A percentile compares a stretch with the other conserved stretches of the same genome.
phyloP scores from a whole-genome alignment of 139 green algal species.

The Astrephomene gubernaculifera region DNA sequence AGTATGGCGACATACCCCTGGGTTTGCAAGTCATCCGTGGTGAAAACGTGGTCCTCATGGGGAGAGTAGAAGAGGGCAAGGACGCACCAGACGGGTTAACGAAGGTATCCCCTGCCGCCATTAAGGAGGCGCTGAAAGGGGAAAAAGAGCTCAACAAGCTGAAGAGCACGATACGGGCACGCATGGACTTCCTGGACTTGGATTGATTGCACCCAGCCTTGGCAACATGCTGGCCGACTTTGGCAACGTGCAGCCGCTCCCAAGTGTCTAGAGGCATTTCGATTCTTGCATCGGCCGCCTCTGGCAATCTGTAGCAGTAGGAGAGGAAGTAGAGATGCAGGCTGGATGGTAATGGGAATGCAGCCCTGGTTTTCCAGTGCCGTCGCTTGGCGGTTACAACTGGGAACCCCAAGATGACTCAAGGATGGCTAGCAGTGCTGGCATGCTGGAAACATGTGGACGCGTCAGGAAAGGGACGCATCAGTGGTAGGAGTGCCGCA shows the following conservation, averaged over 20 bases:
- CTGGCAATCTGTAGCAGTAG: no score
- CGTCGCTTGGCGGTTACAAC: no score
- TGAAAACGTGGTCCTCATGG: conserved; percentile 93
- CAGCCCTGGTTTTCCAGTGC: not conserved
- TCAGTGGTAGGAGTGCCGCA: no score
- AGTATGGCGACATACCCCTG: conserved; percentile 82
- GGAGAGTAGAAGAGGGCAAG: conserved; percentile 74
- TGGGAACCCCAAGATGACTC: no score
- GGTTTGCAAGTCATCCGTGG: conserved; percentile 77
- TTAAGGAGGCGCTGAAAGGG: conserved; percentile 69
- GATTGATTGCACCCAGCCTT: conserved; percentile 19
- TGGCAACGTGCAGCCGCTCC: not conserved
- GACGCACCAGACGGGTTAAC: conserved; percentile 70
- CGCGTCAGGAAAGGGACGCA: no score
- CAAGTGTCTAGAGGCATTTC: not conserved
- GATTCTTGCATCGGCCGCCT: no score
- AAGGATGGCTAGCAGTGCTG: no score
- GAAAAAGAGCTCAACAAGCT: conserved; percentile 83
- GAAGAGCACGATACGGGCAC: conserved; percentile 79
- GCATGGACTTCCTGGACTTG: conserved; percentile 81
- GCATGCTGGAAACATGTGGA: no score
- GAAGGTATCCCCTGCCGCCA: conserved; percentile 68
- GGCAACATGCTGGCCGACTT: not conserved
- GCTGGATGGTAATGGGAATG: not conserved
- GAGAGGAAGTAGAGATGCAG: no score